Evolutionary conservation across 352 stramenopile genomes (phyloP), one percentile per base, ranked within the genome.

Genomic region (Proteromonas lacertae): DNA sequence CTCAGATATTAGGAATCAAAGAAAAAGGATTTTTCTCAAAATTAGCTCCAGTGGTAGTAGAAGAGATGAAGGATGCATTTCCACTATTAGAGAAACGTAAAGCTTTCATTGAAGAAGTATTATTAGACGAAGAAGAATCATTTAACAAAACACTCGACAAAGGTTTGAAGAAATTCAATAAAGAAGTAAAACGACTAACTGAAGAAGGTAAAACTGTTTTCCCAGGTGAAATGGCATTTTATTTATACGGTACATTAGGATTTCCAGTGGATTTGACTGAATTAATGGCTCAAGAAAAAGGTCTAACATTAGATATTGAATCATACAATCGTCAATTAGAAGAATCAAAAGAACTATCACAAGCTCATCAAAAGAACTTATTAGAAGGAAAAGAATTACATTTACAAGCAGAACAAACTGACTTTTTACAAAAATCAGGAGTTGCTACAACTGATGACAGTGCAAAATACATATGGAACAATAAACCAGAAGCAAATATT

Each of bases 181-280:
- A 88, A 32, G 33, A 19, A 29, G 49, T 62, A 20, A 52, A 29
- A 26, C 7, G 32, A 34, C 17, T 45, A 24, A 1, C 37, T 29
- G 9, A 1, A 4, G 22, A 26, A 4, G 18, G 13, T 12, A 48
- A 4, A 21, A 22, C 43, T 2, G 17, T 33, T 13, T 53, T 89
- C 25, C 53, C 64, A n/a, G 75, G 71, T 19, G 57, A 70, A 29
- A 72, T 91, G 35, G 83, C 81, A 2, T 95, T 96, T 59, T 94
- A 91, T 50, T 51, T 98, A 14, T 98, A 96, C 55, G 79, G 94
- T 47, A 92, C 83, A 17, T 72, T 95, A 53, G 87, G 84, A 34
- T 96, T 98, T 59, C 87, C 87, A 4, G 60, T 95, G 33, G 87
- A 98, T 53, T 62, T 96, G 46, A 98, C 87, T 9, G 64, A 91